Percentiles rank a stretch among this genome's conserved stretches.
These are phyloP conservation scores for Cyclotella sp. DNA, from an alignment of 108 stramenopile species.

Conservation along the genomic window DNA sequence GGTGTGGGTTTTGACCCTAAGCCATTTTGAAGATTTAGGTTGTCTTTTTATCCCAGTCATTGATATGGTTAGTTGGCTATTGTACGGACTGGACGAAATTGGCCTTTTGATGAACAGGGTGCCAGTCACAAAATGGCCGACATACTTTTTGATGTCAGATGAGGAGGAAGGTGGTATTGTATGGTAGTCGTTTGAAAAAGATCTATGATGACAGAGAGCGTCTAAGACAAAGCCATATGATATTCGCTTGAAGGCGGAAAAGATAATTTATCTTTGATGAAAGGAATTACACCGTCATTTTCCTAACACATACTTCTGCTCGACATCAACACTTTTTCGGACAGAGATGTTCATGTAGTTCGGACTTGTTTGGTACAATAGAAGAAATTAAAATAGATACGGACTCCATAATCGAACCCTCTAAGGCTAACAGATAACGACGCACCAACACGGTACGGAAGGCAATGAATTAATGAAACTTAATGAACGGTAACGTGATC, in stretches of 20 bases:
- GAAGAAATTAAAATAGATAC: too few species aligned
- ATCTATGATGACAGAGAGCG: constrained; percentile 45
- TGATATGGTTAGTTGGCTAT: constrained; percentile 53
- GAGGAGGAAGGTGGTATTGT: constrained; percentile 4
- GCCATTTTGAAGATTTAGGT: constrained; percentile 50
- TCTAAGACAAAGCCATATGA: constrained; percentile 52
- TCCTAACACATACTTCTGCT: too few species aligned
- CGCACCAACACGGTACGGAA: too few species aligned
- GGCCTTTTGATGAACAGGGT: constrained; percentile 73
- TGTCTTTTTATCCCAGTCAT: constrained; percentile 53
- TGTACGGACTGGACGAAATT: constrained; percentile 77
- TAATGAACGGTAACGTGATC: too few species aligned
- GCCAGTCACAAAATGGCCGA: constrained; percentile 30
- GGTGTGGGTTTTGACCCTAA: constrained; percentile 55
- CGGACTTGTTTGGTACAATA: too few species aligned
- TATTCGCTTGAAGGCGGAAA: constrained; percentile 45
- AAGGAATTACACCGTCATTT: too few species aligned
- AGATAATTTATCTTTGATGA: constrained; percentile 24
- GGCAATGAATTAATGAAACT: too few species aligned
- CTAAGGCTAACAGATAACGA: too few species aligned
- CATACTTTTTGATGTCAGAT: constrained; percentile 24
- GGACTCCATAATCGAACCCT: too few species aligned
- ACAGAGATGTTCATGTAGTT: too few species aligned
- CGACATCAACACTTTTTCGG: too few species aligned
- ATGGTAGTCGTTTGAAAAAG: neutral